Evolutionary conservation across 2,329 filamentous ascomycete genomes (phyloP).

Genomic region (Phaeoacremonium minimum): DNA sequence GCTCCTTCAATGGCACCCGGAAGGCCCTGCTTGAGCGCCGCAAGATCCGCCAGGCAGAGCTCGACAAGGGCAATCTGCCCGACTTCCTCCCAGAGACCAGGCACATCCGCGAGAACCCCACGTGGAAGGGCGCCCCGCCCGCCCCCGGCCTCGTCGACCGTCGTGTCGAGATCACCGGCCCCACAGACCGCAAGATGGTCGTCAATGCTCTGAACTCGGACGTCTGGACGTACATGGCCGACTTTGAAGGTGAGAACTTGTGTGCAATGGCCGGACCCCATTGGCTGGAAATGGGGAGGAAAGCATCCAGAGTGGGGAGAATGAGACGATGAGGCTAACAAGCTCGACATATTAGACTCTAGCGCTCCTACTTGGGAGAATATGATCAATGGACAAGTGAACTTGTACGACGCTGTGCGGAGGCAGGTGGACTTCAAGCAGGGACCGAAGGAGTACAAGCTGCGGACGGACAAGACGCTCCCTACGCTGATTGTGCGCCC

Average conservation of each 20-base stretch:
- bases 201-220: constrained; percentile 94
- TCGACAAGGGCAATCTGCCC: constrained; percentile 82
- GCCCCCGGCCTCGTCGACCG: constrained; percentile 91
- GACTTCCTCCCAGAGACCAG: constrained; percentile 96
- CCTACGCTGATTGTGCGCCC: constrained; percentile 93
- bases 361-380: constrained; percentile 97
- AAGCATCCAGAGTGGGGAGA: constrained; percentile 2
- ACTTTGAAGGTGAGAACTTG: constrained; percentile 88
- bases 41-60: constrained; percentile 80
- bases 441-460: constrained; percentile 93
- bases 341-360: constrained; percentile 58
- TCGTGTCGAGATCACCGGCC: constrained; percentile 93
- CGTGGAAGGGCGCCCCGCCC: constrained; percentile 89
- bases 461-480: constrained; percentile 78
- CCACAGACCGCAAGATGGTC: constrained; percentile 98
- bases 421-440: constrained; percentile 95
- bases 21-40: constrained; percentile 87
- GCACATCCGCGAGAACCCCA: constrained; percentile 88
- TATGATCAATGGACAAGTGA: constrained; percentile 98
- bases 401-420: constrained; percentile 93
- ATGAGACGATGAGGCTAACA: constrained; percentile 10
- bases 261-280: too few species aligned
- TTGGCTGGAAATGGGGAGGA: too few species aligned
- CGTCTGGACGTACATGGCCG: constrained; percentile 99
- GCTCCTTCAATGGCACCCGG: constrained; percentile 86